A percentile compares a stretch with the other conserved stretches of the same genome.
Conservation (phyloP, 2,329 filamentous ascomycete genomes). For the Aspergillus novoparasiticus region DNA sequence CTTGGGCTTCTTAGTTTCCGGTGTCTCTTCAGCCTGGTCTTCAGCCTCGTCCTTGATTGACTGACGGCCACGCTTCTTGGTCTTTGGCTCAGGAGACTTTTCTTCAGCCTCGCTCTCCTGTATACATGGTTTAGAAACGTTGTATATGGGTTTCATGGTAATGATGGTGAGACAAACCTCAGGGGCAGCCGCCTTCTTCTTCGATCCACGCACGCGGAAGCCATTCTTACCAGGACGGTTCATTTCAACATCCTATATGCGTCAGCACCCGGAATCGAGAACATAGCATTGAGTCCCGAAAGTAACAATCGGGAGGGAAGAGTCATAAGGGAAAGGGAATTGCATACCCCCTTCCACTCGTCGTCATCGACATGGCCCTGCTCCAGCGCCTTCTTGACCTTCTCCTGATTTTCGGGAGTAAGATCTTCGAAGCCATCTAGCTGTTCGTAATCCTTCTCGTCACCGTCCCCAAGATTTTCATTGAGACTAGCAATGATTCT, state of each 20-base stretch:
- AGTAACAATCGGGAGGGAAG: neutral
- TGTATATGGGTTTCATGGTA: neutral
- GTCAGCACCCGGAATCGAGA: slow-evolving; percentile 9
- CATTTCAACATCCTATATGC: slow-evolving; percentile 68
- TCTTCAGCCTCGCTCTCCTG: slow-evolving; percentile 19
- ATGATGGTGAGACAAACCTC: slow-evolving; percentile 22
- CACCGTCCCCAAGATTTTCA: slow-evolving; percentile 47
- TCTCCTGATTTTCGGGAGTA: slow-evolving; percentile 67
- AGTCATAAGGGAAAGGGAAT: neutral
- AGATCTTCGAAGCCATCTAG: slow-evolving; percentile 84
- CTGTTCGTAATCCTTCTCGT: slow-evolving; percentile 61
- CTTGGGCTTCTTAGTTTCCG: slow-evolving; percentile 21
- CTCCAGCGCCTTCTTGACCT: slow-evolving; percentile 70
- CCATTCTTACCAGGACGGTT: slow-evolving; percentile 70
- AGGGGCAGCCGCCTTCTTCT: slow-evolving; percentile 36
- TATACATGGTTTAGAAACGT: slow-evolving; percentile 2
- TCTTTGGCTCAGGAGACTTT: slow-evolving; percentile 15
- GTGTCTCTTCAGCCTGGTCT: slow-evolving; percentile 17
- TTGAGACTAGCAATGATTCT: slow-evolving; percentile 68
- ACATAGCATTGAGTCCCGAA: neutral
- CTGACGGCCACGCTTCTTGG: slow-evolving; percentile 22
- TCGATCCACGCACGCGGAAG: slow-evolving; percentile 54
- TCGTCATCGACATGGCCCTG: slow-evolving; percentile 81
- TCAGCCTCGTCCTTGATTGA: slow-evolving; percentile 16
- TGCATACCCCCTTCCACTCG: slow-evolving; percentile 83